A percentile compares a stretch with the other conserved stretches of the same genome.
These are phyloP conservation scores for Bryoerythrophyllum caledonicum DNA, from an alignment of 225 moss, liverwort and hornwort species.

Conservation along the genomic window DNA sequence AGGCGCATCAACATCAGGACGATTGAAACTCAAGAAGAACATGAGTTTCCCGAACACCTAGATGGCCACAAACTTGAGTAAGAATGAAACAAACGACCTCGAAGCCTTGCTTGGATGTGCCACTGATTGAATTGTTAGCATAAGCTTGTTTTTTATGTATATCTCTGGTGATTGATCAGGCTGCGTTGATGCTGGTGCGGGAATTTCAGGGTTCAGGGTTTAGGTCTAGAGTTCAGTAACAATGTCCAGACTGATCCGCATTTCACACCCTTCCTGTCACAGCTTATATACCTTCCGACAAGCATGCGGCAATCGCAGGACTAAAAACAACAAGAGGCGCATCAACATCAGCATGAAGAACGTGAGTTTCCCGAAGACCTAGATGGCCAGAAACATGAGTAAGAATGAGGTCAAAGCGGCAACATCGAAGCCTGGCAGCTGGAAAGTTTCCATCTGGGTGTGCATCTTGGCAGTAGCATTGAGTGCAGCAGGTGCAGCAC, in stretches of 20 bases:
- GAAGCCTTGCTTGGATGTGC: neutral
- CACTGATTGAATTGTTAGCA: neutral
- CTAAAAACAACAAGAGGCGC: slow-evolving; percentile 12
- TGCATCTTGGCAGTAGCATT: slow-evolving; percentile 35
- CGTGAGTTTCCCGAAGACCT: slow-evolving; percentile 9
- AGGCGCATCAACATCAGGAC: neutral
- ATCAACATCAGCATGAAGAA: neutral
- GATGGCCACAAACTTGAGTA: no score
- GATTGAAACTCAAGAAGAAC: no score
- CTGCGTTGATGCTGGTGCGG: neutral
- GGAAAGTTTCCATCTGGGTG: slow-evolving; percentile 38
- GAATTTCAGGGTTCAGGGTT: neutral
- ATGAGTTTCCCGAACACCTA: no score
- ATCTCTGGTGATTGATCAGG: neutral
- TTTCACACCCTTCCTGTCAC: neutral
- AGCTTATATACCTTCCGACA: neutral
- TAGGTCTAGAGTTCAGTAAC: neutral
- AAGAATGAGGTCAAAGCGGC: neutral
- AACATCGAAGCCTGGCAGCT: slow-evolving; percentile 9
- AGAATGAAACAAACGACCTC: no score
- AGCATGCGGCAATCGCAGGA: slow-evolving; percentile 10
- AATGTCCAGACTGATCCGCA: neutral
- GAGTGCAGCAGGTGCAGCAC: slow-evolving; percentile 23
- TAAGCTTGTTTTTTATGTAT: neutral
- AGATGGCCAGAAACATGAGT: slow-evolving; percentile 23